Percentiles rank a stretch among this genome's conserved stretches.
Conservation (phyloP, 2,329 filamentous ascomycete genomes). For the Phoma sp. region DNA sequence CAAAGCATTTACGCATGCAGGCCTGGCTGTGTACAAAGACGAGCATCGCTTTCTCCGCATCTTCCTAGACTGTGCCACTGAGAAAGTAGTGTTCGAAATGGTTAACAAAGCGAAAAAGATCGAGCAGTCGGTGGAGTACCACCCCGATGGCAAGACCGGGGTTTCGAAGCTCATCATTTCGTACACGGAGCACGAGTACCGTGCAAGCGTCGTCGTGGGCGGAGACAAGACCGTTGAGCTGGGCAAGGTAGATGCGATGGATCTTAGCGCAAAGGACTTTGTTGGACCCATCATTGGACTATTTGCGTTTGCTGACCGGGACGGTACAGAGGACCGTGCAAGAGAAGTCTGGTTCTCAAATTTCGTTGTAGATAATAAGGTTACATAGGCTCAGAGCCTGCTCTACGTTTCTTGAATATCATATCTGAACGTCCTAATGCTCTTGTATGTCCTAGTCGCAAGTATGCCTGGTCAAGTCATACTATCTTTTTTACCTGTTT, state of each 20-base stretch:
- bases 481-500: too few species aligned
- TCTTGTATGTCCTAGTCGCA: too few species aligned
- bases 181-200: constrained; percentile 16
- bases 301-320: constrained; percentile 5
- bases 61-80: background rate
- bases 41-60: constrained; percentile 24
- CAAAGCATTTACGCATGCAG: background rate
- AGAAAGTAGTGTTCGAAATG: constrained; percentile 8
- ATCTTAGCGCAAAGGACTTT: constrained; percentile 22
- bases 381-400: too few species aligned
- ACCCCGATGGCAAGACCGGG: background rate
- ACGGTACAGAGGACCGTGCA: background rate
- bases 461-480: too few species aligned
- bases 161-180: background rate
- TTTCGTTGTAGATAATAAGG: background rate
- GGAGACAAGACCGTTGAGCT: background rate
- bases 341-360: background rate
- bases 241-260: constrained; percentile 8
- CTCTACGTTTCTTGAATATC: too few species aligned
- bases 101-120: constrained; percentile 18
- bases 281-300: constrained; percentile 23
- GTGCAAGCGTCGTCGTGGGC: background rate
- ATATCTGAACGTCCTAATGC: too few species aligned
- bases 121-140: background rate
- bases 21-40: constrained; percentile 25